Conservation (phyloP, 1,139 yeast species). For the Blastobotrys arbuscula region DNA sequence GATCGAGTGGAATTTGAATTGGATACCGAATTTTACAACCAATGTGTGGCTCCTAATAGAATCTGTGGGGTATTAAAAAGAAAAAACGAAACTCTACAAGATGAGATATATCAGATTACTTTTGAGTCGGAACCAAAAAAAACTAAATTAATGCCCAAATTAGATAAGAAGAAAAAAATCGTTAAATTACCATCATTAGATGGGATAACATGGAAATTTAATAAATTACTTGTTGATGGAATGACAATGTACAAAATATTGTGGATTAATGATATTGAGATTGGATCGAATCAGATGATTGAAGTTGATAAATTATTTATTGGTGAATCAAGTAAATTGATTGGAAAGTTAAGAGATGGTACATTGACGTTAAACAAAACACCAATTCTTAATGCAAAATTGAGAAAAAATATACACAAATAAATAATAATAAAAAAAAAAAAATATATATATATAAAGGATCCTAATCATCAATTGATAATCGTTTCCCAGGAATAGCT, state of each 20-base stretch:
- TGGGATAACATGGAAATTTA: slow-evolving; percentile 14
- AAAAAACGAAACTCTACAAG: background rate
- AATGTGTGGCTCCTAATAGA: slow-evolving; percentile 11
- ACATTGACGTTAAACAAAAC: slow-evolving; percentile 2
- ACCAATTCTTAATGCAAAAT: slow-evolving; percentile 9
- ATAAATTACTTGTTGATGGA: slow-evolving; percentile 1
- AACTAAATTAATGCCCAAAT: slow-evolving; percentile 1
- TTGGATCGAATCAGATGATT: background rate
- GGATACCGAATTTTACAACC: slow-evolving; percentile 17
- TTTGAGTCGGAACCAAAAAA: background rate
- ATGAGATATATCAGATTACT: background rate
- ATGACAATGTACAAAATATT: background rate
- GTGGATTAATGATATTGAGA: background rate
- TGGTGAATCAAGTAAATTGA: background rate
- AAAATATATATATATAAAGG: too few species aligned
- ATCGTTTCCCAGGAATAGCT: slow-evolving; percentile 24
- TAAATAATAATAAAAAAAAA: too few species aligned
- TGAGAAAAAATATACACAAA: too few species aligned
- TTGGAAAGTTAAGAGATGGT: slow-evolving; percentile 8
- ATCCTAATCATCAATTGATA: slow-evolving; percentile 23
- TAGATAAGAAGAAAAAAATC: slow-evolving; percentile 5
- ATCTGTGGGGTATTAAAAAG: background rate
- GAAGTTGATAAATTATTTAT: background rate
- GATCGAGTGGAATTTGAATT: slow-evolving; percentile 16
- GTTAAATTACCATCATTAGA: slow-evolving; percentile 11